Evolutionary conservation across 495 filamentous ascomycete genomes (phyloP), one percentile per base, ranked within the genome.

Genomic region (Massariosphaeria phaeospora): DNA sequence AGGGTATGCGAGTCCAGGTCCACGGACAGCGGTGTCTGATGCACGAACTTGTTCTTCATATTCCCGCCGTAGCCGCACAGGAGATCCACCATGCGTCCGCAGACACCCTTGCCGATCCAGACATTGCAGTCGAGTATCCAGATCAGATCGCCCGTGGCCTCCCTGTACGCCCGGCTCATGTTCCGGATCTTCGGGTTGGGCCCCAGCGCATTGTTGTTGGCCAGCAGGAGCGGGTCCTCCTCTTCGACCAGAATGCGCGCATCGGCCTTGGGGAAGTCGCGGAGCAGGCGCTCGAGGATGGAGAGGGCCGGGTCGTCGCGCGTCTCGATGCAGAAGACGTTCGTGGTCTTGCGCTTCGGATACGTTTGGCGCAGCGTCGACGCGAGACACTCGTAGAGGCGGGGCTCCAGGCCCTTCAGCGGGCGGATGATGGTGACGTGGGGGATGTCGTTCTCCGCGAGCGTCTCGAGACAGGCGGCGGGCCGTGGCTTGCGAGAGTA

Each of bases 171-270:
- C 17, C 89, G 81, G 62, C 91, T 96, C 80, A 97, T 86, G 63
- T 97, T 99, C 20, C 94, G 79, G 63, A 99, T 95, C 72, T 99
- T 99, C 10, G 94, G 94, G 69, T 99, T 99, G 3, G 94, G 94
- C 0, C 94, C 94, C 43, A 98, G 74, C 45, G 79, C 77, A 55
- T 82, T 73, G 33, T 69, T 57, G 45, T 78, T 71, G 25, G 72
- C 46, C 49, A 79, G 76, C 5, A 93, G 75, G 25, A 83, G 70
- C 0, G 87, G 84, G 67, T 98, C 93, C 50, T 96, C 88, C 44
- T 90, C 81, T 66, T 96, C 93, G n/a, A 96, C 76, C 11, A 86
- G 75, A 12, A 97, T 70, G 34, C 76, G 76, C 10, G 82, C 84
- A 69, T 96, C 85, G 65, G 82, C 78, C n/a, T 72, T 67, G 0